Conservation (phyloP, 2,329 filamentous ascomycete species). For the Penicillium sp. region DNA sequence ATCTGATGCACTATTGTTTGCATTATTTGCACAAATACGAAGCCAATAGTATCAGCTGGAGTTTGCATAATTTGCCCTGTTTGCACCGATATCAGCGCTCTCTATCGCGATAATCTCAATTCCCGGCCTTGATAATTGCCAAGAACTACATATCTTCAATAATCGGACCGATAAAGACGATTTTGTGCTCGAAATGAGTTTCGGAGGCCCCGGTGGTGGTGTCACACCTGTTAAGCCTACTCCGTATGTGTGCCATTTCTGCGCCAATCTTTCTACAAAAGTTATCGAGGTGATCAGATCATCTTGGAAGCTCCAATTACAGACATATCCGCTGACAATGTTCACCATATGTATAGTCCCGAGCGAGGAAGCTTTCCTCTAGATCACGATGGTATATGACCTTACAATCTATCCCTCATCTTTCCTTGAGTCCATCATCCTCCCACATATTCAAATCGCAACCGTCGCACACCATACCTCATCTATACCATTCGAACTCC, state of each 20-base stretch:
- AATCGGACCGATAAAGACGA: background rate
- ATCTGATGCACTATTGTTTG: constrained; percentile 19
- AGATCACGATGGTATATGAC: constrained; percentile 77
- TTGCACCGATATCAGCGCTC: constrained; percentile 26
- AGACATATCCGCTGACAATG: constrained; percentile 4
- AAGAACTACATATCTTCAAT: background rate
- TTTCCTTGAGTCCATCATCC: background rate
- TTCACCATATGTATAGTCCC: constrained; percentile 59
- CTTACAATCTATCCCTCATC: background rate
- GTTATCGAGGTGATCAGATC: background rate
- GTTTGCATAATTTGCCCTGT: constrained; percentile 34
- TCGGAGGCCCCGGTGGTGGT: constrained; percentile 72
- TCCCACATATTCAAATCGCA: background rate
- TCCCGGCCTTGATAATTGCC: background rate
- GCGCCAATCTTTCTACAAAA: background rate
- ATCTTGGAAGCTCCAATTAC: background rate
- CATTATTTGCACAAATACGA: constrained; percentile 12
- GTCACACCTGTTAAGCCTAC: constrained; percentile 69
- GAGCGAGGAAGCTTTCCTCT: constrained; percentile 95
- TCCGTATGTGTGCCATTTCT: constrained; percentile 61
- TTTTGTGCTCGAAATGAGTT: constrained; percentile 51
- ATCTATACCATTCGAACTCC: background rate
- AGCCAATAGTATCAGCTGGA: constrained; percentile 11
- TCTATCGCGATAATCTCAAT: constrained; percentile 18
- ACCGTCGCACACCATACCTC: background rate